Conservation (phyloP, 1,284 basidiomycete genomes). For the Somion occarium region DNA sequence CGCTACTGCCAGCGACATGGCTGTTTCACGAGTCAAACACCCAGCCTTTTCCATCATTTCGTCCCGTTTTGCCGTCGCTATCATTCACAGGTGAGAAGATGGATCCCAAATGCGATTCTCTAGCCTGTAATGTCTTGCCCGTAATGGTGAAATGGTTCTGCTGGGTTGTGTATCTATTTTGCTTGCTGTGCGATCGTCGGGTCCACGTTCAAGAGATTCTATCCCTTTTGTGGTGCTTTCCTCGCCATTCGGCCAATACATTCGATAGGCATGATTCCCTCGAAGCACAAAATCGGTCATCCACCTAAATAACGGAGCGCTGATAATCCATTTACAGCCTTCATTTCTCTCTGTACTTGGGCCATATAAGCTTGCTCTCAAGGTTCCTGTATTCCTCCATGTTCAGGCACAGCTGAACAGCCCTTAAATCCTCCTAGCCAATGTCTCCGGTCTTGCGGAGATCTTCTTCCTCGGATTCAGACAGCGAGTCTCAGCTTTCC, state of each 20-base stretch:
- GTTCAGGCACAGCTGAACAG: background rate
- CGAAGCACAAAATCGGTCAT: background rate
- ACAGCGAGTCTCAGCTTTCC: conserved; percentile 26
- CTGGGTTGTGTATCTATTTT: conserved; percentile 4
- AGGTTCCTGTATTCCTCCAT: background rate
- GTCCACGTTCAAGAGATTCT: conserved; percentile 3
- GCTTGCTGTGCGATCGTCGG: conserved; percentile 10
- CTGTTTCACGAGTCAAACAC: background rate
- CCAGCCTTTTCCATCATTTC: background rate
- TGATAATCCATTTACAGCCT: conserved; percentile 5
- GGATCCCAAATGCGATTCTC: conserved; percentile 11
- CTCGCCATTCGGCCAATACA: background rate
- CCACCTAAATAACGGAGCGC: conserved; percentile 4
- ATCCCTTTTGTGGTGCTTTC: background rate
- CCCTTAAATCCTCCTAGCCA: conserved; percentile 4
- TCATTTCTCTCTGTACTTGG: conserved; percentile 3
- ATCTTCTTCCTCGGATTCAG: conserved; percentile 22
- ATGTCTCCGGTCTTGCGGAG: conserved; percentile 9
- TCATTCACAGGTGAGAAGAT: conserved; percentile 12
- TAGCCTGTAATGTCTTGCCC: conserved; percentile 8
- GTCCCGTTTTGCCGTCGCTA: background rate
- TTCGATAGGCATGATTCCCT: background rate
- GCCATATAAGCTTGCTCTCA: conserved; percentile 7
- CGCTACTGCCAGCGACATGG: background rate
- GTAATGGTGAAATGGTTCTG: conserved; percentile 16